Evolutionary conservation across 139 green algal genomes (phyloP).

Genomic region (Diplosphaera chodatii): DNA sequence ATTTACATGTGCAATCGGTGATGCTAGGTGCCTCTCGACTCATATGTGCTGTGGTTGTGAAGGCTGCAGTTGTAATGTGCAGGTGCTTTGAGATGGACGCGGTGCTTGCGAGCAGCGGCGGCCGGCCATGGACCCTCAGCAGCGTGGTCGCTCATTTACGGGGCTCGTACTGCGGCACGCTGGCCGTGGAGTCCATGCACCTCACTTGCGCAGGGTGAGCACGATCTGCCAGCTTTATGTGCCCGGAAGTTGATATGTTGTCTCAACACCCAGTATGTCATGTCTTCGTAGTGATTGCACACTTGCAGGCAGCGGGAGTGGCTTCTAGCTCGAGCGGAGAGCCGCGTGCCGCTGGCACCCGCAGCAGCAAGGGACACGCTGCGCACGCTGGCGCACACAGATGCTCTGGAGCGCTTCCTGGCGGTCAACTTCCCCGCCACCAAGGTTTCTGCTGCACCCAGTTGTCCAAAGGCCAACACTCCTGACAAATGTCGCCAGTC

Average conservation of each 20-base stretch:
- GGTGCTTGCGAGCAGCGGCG: background rate
- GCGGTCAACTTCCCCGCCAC: conserved; percentile 45
- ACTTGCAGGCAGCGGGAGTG: conserved; percentile 15
- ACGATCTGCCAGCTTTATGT: too few species aligned
- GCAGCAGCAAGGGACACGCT: conserved; percentile 2
- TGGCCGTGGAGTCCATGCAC: conserved; percentile 41
- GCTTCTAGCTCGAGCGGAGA: conserved; percentile 18
- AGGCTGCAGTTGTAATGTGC: background rate
- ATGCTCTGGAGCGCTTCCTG: conserved; percentile 53
- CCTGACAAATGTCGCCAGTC: background rate
- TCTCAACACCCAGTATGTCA: background rate
- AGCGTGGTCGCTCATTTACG: conserved; percentile 29
- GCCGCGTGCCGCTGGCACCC: background rate
- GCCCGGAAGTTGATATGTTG: too few species aligned
- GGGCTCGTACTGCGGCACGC: conserved; percentile 39
- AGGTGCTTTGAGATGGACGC: conserved; percentile 4
- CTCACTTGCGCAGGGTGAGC: conserved; percentile 13
- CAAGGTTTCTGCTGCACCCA: conserved; percentile 32
- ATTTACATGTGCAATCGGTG: too few species aligned
- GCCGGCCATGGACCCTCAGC: conserved; percentile 17
- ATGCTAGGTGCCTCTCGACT: too few species aligned
- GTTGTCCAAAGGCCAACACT: too few species aligned
- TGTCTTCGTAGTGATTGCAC: background rate
- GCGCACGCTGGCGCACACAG: conserved; percentile 19
- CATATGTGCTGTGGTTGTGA: too few species aligned